These are phyloP conservation scores for Sequoiadendron giganteum DNA, from an alignment of 75 land plant genomes.

Conservation along the genomic window DNA sequence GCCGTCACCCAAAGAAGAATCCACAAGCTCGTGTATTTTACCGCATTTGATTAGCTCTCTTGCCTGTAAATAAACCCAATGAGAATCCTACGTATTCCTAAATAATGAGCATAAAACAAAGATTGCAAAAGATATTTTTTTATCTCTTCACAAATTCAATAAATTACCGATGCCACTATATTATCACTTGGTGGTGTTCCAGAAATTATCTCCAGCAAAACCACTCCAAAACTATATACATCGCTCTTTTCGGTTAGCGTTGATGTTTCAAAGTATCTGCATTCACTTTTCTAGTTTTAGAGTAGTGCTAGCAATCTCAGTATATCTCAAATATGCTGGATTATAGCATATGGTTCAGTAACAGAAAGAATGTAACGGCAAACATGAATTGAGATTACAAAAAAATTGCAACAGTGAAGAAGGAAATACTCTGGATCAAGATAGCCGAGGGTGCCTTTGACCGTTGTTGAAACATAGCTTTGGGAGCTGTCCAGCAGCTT, in stretches of 20 bases:
- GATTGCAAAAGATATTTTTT: too few species aligned
- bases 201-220: constrained; percentile 61
- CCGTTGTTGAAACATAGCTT: background rate
- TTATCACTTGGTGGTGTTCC: too few species aligned
- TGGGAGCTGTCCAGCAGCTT: constrained; percentile 12
- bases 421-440: constrained; percentile 31
- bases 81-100: too few species aligned
- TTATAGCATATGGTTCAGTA: background rate
- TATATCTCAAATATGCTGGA: background rate
- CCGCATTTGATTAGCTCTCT: background rate
- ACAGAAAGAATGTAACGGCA: constrained; percentile 14
- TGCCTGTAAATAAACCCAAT: background rate
- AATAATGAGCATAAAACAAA: too few species aligned
- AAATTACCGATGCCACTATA: too few species aligned
- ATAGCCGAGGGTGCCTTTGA: constrained; percentile 27
- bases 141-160: background rate
- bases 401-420: background rate
- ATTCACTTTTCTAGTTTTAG: constrained; percentile 76
- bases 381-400: background rate
- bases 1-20: background rate
- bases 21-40: background rate
- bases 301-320: background rate
- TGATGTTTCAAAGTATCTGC: constrained; percentile 67
- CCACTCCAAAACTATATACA: constrained; percentile 92
- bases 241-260: constrained; percentile 91